These are phyloP conservation scores for Cicer judaicum DNA, from an alignment of 306 rosid species.

Conservation along the genomic window DNA sequence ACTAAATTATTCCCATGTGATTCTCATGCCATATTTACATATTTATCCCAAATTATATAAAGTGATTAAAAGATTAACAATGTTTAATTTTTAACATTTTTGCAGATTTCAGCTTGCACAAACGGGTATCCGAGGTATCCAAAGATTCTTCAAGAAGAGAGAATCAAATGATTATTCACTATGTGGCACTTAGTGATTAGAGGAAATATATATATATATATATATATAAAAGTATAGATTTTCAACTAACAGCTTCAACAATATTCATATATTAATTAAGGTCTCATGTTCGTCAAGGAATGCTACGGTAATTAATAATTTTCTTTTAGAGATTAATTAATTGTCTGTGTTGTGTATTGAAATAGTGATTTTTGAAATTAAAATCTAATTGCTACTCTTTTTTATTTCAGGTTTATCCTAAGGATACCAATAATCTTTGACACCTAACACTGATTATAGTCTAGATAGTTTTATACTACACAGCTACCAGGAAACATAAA, in stretches of 20 bases:
- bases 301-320: slow-evolving; percentile 49
- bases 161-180: slow-evolving; percentile 54
- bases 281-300: slow-evolving; percentile 36
- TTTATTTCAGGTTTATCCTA: slow-evolving; percentile 47
- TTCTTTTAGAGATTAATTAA: neutral
- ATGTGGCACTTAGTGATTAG: slow-evolving; percentile 4
- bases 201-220: neutral
- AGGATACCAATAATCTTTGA: slow-evolving; percentile 48
- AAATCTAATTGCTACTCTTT: slow-evolving; percentile 8
- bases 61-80: slow-evolving; percentile 28
- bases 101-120: slow-evolving; percentile 92
- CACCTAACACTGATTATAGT: slow-evolving; percentile 10
- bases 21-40: slow-evolving; percentile 1
- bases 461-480: slow-evolving; percentile 10
- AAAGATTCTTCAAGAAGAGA: slow-evolving; percentile 71
- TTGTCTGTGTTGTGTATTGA: neutral
- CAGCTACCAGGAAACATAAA: slow-evolving; percentile 48
- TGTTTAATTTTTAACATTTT: slow-evolving; percentile 30
- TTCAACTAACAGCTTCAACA: slow-evolving; percentile 43
- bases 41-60: slow-evolving; percentile 2
- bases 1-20: slow-evolving; percentile 30
- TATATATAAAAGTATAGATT: slow-evolving; percentile 26
- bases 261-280: slow-evolving; percentile 12
- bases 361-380: neutral
- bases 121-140: slow-evolving; percentile 77